Conservation (phyloP, 1,139 yeast species). For the Lodderomyces oxycetoniae region DNA sequence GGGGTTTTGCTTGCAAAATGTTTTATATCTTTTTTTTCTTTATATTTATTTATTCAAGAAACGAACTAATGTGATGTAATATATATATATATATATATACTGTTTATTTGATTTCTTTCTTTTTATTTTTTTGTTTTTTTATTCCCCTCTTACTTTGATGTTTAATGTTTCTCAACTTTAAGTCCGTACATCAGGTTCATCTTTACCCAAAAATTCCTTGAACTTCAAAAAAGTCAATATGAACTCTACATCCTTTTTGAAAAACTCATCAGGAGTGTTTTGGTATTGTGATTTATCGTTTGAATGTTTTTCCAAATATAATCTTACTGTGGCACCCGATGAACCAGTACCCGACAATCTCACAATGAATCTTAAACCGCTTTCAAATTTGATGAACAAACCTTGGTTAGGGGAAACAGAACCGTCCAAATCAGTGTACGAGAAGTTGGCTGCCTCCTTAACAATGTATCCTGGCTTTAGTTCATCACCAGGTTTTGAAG, state of each 20-base stretch:
- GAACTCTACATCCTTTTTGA: slow-evolving; percentile 56
- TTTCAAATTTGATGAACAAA: slow-evolving; percentile 71
- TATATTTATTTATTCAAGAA: not conserved
- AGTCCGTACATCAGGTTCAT: slow-evolving; percentile 86
- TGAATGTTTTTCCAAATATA: slow-evolving; percentile 84
- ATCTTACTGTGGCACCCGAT: slow-evolving; percentile 93
- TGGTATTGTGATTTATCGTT: slow-evolving; percentile 49
- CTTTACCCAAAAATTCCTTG: slow-evolving; percentile 72
- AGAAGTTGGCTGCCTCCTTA: slow-evolving; percentile 78
- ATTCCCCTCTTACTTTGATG: not conserved
- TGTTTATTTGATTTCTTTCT: not conserved
- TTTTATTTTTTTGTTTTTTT: not conserved
- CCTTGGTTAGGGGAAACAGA: slow-evolving; percentile 92
- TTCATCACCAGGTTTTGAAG: slow-evolving; percentile 39
- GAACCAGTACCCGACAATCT: slow-evolving; percentile 98
- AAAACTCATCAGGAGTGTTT: slow-evolving; percentile 62
- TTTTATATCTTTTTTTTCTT: too few relatives aligned
- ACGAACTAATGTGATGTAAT: slow-evolving; percentile 1
- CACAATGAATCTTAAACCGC: slow-evolving; percentile 83
- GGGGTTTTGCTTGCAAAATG: too few relatives aligned
- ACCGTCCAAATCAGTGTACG: slow-evolving; percentile 93
- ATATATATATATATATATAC: not conserved
- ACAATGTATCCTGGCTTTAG: slow-evolving; percentile 49
- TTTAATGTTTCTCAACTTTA: slow-evolving; percentile 22
- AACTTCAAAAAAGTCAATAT: slow-evolving; percentile 69